phyloP scores from a whole-genome alignment of 306 rosid species.

The Psophocarpus tetragonolobus region DNA sequence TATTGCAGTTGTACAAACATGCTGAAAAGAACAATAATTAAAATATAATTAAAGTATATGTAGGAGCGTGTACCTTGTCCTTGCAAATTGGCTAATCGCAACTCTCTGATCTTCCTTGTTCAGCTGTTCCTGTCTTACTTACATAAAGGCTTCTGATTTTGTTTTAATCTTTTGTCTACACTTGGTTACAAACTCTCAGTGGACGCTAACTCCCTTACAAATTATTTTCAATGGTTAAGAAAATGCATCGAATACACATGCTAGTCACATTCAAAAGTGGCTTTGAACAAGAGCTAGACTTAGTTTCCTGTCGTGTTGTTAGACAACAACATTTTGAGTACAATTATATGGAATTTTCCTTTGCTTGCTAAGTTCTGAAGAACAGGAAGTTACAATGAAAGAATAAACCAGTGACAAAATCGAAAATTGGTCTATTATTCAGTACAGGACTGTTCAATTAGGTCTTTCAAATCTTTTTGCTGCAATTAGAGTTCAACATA shows the following conservation, averaged over 20 bases:
- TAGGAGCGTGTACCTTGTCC: slow-evolving; percentile 9
- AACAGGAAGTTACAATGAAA: background rate
- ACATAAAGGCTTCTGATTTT: background rate
- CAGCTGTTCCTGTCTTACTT: background rate
- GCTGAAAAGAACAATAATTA: background rate
- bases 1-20: background rate
- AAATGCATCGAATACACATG: background rate
- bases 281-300: background rate
- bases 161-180: background rate
- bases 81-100: background rate
- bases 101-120: background rate
- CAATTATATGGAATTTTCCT: background rate
- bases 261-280: background rate
- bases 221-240: background rate
- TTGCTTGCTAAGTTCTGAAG: background rate
- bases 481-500: background rate
- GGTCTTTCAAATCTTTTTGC: background rate
- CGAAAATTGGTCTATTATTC: background rate
- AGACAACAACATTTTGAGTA: background rate
- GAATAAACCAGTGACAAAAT: background rate
- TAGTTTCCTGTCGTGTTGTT: background rate
- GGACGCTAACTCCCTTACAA: background rate
- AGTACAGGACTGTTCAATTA: background rate
- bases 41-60: background rate
- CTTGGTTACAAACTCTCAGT: background rate